Conservation (phyloP, 768 basidiomycete genomes). For the Calocybe cyanea region DNA sequence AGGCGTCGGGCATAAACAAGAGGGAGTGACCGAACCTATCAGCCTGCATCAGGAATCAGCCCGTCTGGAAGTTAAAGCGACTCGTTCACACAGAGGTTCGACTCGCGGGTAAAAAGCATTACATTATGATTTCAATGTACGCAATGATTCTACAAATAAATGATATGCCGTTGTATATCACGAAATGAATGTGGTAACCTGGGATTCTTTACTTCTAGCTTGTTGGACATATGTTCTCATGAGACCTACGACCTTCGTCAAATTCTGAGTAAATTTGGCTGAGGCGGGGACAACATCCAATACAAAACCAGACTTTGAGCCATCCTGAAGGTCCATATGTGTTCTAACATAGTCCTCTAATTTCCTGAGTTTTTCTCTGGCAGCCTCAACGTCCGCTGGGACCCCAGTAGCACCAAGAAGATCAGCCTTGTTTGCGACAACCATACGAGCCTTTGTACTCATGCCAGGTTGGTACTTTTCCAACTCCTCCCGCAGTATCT, state of each 20-base stretch:
- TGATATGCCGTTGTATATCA: too few species aligned
- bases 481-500: conserved; percentile 73
- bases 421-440: conserved; percentile 96
- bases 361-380: conserved; percentile 50
- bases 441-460: conserved; percentile 70
- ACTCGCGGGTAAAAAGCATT: too few species aligned
- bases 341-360: conserved; percentile 55
- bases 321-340: conserved; percentile 34
- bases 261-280: conserved; percentile 83
- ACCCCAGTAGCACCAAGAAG: conserved; percentile 55
- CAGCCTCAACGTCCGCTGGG: conserved; percentile 44
- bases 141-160: too few species aligned
- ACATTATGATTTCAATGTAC: too few species aligned
- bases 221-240: conserved; percentile 65
- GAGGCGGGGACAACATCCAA: conserved; percentile 80
- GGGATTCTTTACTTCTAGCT: conserved; percentile 17
- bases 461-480: conserved; percentile 79
- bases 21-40: too few species aligned
- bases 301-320: conserved; percentile 17
- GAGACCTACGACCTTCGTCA: conserved; percentile 61
- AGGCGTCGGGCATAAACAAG: too few species aligned
- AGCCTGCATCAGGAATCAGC: too few species aligned
- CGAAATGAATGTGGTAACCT: too few species aligned
- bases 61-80: too few species aligned
- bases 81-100: too few species aligned